Evolutionary conservation across 2,329 filamentous ascomycete genomes (phyloP).

Genomic region (Pseudogymnoascus sp.): DNA sequence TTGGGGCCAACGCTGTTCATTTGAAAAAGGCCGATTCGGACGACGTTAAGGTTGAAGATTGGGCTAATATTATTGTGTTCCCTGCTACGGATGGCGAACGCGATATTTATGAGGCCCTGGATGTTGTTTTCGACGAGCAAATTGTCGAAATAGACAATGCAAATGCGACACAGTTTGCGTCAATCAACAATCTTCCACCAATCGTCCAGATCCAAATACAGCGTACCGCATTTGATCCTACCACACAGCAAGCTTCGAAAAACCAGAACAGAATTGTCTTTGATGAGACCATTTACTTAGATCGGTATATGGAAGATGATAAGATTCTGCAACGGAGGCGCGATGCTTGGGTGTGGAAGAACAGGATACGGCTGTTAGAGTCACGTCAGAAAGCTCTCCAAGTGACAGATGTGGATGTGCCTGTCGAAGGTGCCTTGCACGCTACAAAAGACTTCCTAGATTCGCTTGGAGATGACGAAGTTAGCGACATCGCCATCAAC

Average conservation of each 20-base stretch:
- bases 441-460: slow-evolving; percentile 35
- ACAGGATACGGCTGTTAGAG: slow-evolving; percentile 50
- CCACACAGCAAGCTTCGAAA: slow-evolving; percentile 54
- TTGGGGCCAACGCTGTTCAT: slow-evolving; percentile 54
- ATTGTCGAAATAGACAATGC: slow-evolving; percentile 59
- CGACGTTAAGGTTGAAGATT: slow-evolving; percentile 36
- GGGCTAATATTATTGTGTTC: slow-evolving; percentile 52
- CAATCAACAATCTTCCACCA: slow-evolving; percentile 70
- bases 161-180: slow-evolving; percentile 55
- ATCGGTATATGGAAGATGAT: slow-evolving; percentile 72
- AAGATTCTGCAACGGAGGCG: slow-evolving; percentile 57
- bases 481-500: slow-evolving; percentile 37
- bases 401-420: slow-evolving; percentile 19
- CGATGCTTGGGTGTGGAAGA: slow-evolving; percentile 67
- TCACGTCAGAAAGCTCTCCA: slow-evolving; percentile 26
- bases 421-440: slow-evolving; percentile 24
- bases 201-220: slow-evolving; percentile 87
- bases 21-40: slow-evolving; percentile 43
- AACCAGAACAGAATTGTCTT: slow-evolving; percentile 71
- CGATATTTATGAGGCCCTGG: slow-evolving; percentile 76
- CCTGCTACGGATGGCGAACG: slow-evolving; percentile 42
- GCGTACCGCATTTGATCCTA: slow-evolving; percentile 64
- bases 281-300: slow-evolving; percentile 75
- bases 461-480: slow-evolving; percentile 35
- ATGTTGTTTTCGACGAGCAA: slow-evolving; percentile 76